Evolutionary conservation across 73 alveolate species (phyloP).

Genomic region (Paramecium sexaurelia): DNA sequence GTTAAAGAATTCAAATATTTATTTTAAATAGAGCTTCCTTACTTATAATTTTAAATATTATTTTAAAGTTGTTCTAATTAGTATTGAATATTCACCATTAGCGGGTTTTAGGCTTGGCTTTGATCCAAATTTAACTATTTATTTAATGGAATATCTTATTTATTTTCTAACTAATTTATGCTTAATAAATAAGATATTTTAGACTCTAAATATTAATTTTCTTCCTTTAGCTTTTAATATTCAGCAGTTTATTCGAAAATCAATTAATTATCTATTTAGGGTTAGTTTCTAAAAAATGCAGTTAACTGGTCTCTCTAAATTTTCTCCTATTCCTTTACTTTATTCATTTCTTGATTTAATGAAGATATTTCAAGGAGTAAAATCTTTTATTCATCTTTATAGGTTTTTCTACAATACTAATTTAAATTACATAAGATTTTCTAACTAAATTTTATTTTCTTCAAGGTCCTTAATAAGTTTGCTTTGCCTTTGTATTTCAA

Average conservation of each 20-base stretch:
- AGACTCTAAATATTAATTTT: neutral
- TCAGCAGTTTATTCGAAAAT: neutral
- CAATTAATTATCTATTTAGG: neutral
- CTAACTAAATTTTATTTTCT: neutral
- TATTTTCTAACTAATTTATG: conserved; percentile 26
- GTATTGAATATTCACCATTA: neutral
- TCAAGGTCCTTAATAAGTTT: neutral
- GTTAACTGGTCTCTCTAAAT: neutral
- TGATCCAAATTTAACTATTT: neutral
- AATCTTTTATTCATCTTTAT: neutral
- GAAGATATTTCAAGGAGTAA: neutral
- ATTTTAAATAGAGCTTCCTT: neutral
- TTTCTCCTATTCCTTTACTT: neutral
- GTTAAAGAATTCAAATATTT: neutral
- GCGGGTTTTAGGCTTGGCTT: neutral
- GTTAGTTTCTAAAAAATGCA: neutral
- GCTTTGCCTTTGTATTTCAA: conserved; percentile 3
- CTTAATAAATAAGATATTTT: neutral
- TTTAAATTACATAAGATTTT: neutral
- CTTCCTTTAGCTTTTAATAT: neutral
- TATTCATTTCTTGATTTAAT: neutral
- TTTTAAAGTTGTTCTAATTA: neutral
- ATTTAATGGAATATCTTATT: neutral
- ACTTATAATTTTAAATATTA: neutral
- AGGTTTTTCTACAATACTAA: neutral